A percentile compares a stretch with the other conserved stretches of the same genome.
phyloP scores from a whole-genome alignment of 2,329 filamentous ascomycete genomes.

The Didymella arachidicola region DNA sequence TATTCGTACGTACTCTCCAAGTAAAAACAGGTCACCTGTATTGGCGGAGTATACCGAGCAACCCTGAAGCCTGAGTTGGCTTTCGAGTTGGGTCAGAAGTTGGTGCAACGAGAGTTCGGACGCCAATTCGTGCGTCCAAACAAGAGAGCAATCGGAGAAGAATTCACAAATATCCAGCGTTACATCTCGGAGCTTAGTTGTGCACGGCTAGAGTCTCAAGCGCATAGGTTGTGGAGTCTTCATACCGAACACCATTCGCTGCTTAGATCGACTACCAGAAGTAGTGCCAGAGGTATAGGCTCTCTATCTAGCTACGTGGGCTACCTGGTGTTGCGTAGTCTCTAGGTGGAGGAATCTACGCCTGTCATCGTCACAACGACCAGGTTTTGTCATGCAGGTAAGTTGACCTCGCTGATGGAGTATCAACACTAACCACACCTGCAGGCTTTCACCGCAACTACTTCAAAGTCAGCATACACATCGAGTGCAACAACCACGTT shows the following conservation, averaged over 20 bases:
- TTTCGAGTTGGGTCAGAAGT: background rate
- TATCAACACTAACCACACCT: background rate
- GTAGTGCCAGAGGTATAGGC: background rate
- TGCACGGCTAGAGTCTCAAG: background rate
- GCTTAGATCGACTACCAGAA: background rate
- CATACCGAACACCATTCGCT: background rate
- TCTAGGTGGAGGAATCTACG: background rate
- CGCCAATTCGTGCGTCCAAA: background rate
- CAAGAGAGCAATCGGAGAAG: background rate
- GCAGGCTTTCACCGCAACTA: constrained; percentile 5
- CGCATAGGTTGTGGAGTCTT: background rate
- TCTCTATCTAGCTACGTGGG: background rate
- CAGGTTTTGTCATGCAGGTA: constrained; percentile 2
- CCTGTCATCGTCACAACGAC: constrained; percentile 3
- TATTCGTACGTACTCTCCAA: constrained; percentile 1
- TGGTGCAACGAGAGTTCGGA: background rate
- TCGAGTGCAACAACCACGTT: background rate
- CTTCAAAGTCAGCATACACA: background rate
- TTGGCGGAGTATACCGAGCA: background rate
- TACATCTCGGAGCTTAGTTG: constrained; percentile 2
- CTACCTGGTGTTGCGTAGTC: constrained; percentile 1
- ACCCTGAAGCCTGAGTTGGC: background rate
- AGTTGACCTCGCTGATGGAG: background rate
- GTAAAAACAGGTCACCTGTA: background rate
- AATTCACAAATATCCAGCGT: background rate